These are phyloP conservation scores for Echria macrotheca DNA, from an alignment of 495 filamentous ascomycete genomes.

Conservation along the genomic window DNA sequence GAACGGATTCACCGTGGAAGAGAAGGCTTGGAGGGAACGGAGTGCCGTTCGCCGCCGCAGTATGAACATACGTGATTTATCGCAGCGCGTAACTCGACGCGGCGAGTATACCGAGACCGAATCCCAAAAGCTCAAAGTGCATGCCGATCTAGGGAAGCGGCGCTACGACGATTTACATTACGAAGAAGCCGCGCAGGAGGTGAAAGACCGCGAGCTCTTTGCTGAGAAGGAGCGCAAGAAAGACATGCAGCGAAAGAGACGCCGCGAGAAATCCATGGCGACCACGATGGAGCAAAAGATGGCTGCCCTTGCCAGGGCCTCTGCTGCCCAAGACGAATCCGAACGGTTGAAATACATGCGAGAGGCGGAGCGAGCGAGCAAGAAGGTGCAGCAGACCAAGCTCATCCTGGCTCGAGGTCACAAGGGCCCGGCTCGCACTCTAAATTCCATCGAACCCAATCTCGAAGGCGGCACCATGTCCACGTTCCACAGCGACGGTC, in stretches of 20 bases:
- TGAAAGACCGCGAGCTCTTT: conserved; percentile 81
- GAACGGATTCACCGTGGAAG: conserved; percentile 56
- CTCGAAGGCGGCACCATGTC: conserved; percentile 84
- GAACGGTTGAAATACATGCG: conserved; percentile 71
- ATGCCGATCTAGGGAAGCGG: conserved; percentile 44
- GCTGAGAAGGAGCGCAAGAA: conserved; percentile 99
- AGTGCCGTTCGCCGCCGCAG: conserved; percentile 57
- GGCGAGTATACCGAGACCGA: conserved; percentile 28
- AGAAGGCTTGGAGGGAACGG: conserved; percentile 47
- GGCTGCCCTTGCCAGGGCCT: conserved; percentile 70
- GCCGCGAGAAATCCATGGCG: conserved; percentile 92
- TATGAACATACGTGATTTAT: conserved; percentile 50
- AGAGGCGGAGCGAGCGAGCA: conserved; percentile 78
- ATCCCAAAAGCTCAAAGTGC: conserved; percentile 37
- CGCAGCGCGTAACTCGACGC: conserved; percentile 51
- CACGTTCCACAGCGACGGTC: conserved; percentile 67
- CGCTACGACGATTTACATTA: conserved; percentile 45
- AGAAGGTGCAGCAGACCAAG: conserved; percentile 81
- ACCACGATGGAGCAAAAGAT: conserved; percentile 79
- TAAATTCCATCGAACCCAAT: conserved; percentile 71
- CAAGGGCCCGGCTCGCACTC: conserved; percentile 71
- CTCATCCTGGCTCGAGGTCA: conserved; percentile 77
- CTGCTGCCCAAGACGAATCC: conserved; percentile 66
- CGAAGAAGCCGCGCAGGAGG: conserved; percentile 70
- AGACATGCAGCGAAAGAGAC: conserved; percentile 95